Conservation (phyloP, 495 filamentous ascomycete genomes). For the Beverwykella pulmonaria region DNA sequence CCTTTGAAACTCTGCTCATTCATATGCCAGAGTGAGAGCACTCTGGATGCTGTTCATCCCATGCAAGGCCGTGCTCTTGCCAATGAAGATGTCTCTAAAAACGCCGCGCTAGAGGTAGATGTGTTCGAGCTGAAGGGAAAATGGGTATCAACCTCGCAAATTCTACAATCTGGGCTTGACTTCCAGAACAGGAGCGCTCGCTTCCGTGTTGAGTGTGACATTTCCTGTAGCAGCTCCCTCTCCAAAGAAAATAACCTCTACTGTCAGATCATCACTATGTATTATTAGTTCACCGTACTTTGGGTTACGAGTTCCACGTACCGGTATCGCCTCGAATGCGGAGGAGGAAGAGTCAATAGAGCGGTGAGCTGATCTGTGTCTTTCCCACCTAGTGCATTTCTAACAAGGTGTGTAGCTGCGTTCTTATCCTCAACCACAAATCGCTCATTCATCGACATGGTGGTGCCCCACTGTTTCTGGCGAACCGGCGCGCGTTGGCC, state of each 20-base stretch:
- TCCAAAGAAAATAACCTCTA: constrained; percentile 98
- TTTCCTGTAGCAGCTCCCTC: constrained; percentile 71
- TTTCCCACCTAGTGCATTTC: constrained; percentile 93
- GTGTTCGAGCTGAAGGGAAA: not conserved
- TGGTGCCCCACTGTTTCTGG: constrained; percentile 74
- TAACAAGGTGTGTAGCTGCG: constrained; percentile 89
- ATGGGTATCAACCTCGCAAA: constrained; percentile 1
- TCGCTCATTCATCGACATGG: constrained; percentile 65
- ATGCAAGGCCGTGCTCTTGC: not conserved
- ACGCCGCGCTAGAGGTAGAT: constrained; percentile 5
- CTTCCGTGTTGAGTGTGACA: constrained; percentile 82
- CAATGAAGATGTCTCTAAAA: not conserved
- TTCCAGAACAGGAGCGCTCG: constrained; percentile 63
- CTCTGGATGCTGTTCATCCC: not conserved
- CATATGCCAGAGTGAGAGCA: not conserved
- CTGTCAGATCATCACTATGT: constrained; percentile 85
- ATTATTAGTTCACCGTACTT: constrained; percentile 21
- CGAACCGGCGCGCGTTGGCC: constrained; percentile 75
- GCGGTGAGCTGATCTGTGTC: constrained; percentile 94
- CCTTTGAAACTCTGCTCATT: not conserved
- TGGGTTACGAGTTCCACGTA: constrained; percentile 45
- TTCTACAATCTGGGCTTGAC: constrained; percentile 47
- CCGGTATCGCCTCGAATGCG: constrained; percentile 88
- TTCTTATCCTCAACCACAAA: constrained; percentile 97
- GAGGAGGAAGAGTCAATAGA: constrained; percentile 85